Base-by-base conservation (phyloP, 495 filamentous ascomycete genomes). In the Hypoxylon trugodes region DNA sequence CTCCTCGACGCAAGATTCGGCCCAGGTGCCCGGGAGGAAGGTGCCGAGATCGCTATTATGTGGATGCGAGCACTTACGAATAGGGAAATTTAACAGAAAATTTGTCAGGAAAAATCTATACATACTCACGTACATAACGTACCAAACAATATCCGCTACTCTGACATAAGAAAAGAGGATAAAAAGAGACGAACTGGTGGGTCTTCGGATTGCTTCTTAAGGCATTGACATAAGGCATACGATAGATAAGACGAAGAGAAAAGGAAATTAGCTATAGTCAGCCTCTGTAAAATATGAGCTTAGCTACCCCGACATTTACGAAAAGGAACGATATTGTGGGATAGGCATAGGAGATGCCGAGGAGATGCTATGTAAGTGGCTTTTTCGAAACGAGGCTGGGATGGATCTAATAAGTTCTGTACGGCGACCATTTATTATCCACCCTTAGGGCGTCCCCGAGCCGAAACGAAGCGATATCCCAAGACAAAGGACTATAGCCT, bases 101-200 rank as follows among this genome's bases (percentile, higher is more conserved):
- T 50, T 6, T 12, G 18, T 25, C 32, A 30, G 30, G 9, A 22
- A 40, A 5, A 16, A 18, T 13, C 42, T n/a, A 15, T 26, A 21
- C 18, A 25, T 47, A 33, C 48, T 46, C 48, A 53, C 32, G 32
- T 12, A 32, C 16, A 50, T 26, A 15, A 16, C 6, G 13, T 4
- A 50, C 43, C 3, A 43, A 51, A 49, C 50, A 52, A 67, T 61
- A 6, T 59, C 64, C 64, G 64, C 64, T 61, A 53, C 59, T 67
- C 64, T 67, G 64, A 62, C 64, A 59, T 67, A 62, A 61, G 58
- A 55, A 53, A 46, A 5, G n/a, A n/a, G n/a, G n/a, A n/a, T n/a
- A n/a, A n/a, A n/a, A n/a, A n/a, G n/a, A 45, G 45, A 37, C 37
- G 38, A 52, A 52, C 56, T n/a, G 32, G 40, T 41, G 37, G 19